Conservation (phyloP, 495 filamentous ascomycete species). For the Penicillium roqueforti region DNA sequence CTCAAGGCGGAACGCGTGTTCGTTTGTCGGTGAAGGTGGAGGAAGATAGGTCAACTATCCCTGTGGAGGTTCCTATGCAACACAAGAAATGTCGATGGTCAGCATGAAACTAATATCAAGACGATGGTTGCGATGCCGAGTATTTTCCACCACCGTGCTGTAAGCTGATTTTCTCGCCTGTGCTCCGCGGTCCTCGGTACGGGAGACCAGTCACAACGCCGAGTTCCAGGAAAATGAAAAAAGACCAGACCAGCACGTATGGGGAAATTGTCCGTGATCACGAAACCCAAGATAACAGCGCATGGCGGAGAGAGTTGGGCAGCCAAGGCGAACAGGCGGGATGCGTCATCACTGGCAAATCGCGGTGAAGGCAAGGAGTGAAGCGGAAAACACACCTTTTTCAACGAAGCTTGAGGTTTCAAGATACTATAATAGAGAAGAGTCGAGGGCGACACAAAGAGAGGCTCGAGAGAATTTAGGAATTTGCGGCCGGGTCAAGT, state of each 20-base stretch:
- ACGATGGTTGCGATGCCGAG: background rate
- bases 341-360: conserved; percentile 2
- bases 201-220: background rate
- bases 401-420: background rate
- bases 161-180: background rate
- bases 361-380: background rate
- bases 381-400: background rate
- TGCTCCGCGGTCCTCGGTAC: background rate
- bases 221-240: background rate
- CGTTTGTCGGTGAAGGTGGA: conserved; percentile 6
- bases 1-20: conserved; percentile 14
- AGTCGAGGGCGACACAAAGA: conserved; percentile 3
- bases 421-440: conserved; percentile 1
- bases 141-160: background rate
- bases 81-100: background rate
- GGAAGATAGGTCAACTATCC: conserved; percentile 1
- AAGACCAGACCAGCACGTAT: background rate
- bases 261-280: background rate
- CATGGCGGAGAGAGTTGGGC: background rate
- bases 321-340: background rate
- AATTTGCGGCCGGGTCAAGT: background rate
- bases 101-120: background rate
- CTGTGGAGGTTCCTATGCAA: background rate
- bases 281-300: background rate
- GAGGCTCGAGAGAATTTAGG: background rate